phyloP scores from a whole-genome alignment of 176 grass and related monocot species.

The barley (Hordeum vulgare) region DNA sequence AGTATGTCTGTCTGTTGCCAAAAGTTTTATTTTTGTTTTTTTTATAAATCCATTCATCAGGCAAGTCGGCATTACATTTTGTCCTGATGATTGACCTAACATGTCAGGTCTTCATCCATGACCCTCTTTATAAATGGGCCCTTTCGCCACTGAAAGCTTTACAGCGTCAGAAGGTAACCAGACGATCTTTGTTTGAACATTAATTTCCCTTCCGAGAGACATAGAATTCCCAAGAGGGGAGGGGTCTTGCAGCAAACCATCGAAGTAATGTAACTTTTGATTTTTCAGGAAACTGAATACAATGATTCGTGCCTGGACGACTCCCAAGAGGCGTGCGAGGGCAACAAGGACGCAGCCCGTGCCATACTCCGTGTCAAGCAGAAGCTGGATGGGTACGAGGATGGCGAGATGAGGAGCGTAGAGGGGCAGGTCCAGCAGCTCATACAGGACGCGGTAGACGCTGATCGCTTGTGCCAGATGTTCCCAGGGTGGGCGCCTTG shows the following conservation, averaged over 20 bases:
- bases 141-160: constrained; percentile 97
- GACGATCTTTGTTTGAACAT: neutral
- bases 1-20: constrained; percentile 33
- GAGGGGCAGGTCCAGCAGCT: constrained; percentile 91
- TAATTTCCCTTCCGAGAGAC: too few relatives aligned
- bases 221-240: too few relatives aligned
- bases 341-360: constrained; percentile 91
- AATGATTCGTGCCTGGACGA: constrained; percentile 59
- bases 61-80: neutral
- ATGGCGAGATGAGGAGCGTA: constrained; percentile 88
- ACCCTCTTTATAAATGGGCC: constrained; percentile 99
- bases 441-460: constrained; percentile 79
- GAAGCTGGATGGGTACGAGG: constrained; percentile 87
- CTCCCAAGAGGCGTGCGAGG: constrained; percentile 80
- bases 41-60: neutral
- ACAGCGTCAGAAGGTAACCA: constrained; percentile 77
- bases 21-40: neutral
- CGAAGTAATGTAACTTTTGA: too few relatives aligned
- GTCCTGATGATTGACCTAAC: constrained; percentile 13
- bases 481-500: constrained; percentile 96
- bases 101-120: constrained; percentile 83
- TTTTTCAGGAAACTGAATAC: constrained; percentile 68
- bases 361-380: constrained; percentile 87
- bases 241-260: too few relatives aligned
- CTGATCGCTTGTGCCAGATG: constrained; percentile 82